phyloP scores from a whole-genome alignment of 176 grass and related monocot genomes.

The Tuctoria greenei region DNA sequence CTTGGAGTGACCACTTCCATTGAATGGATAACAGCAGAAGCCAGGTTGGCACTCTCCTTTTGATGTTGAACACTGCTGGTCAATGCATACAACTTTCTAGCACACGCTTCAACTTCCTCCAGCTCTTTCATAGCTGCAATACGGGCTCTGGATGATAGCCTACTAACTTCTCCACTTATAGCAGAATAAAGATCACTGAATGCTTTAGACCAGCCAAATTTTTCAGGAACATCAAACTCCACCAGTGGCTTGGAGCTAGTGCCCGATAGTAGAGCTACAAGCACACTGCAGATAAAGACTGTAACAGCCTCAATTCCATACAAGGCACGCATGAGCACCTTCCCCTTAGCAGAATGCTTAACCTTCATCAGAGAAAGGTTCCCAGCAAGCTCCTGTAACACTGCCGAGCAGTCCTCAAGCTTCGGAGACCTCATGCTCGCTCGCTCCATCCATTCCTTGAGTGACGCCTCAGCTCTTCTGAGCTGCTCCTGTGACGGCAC shows the following conservation, averaged over 20 bases:
- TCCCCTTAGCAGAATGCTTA: conserved; percentile 78
- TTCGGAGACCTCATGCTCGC: conserved; percentile 35
- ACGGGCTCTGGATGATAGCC: conserved; percentile 21
- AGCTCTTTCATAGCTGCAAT: conserved; percentile 60
- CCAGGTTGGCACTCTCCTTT: conserved; percentile 34
- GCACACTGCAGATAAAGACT: conserved; percentile 51
- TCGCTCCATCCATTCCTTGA: conserved; percentile 63
- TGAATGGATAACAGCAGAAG: conserved; percentile 19
- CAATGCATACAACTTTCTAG: conserved; percentile 46
- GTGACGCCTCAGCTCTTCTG: conserved; percentile 40
- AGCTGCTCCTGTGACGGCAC: conserved; percentile 51
- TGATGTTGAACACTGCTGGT: conserved; percentile 22
- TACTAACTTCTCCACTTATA: conserved; percentile 52
- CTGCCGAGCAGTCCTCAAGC: conserved; percentile 53
- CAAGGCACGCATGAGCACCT: conserved; percentile 69
- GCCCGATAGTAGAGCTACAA: conserved; percentile 56
- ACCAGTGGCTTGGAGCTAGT: conserved; percentile 45
- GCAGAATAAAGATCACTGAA: conserved; percentile 57
- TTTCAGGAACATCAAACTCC: conserved; percentile 60
- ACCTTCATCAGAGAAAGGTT: conserved; percentile 63
- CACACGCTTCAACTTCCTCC: conserved; percentile 56
- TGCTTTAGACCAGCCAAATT: conserved; percentile 69
- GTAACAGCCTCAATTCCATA: conserved; percentile 72
- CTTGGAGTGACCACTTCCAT: conserved; percentile 10
- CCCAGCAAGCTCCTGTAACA: conserved; percentile 53